phyloP scores from a whole-genome alignment of 805 yeast genomes.

The Yamadazyma olivae region DNA sequence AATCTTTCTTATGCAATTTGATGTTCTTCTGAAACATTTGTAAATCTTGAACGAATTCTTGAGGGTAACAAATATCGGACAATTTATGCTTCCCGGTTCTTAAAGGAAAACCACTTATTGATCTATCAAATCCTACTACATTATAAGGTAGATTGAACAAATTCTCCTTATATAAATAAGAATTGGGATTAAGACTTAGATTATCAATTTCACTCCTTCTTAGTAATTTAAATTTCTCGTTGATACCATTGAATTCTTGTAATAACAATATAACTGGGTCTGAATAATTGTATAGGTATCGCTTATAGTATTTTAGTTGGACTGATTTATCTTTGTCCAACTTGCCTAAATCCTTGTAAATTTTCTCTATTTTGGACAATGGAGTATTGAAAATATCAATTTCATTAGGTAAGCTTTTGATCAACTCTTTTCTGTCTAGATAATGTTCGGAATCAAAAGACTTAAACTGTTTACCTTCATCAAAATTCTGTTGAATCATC shows the following conservation, averaged over 20 bases:
- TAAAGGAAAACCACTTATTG: constrained; percentile 37
- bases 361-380: constrained; percentile 24
- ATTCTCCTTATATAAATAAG: constrained; percentile 26
- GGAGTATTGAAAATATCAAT: constrained; percentile 31
- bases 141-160: constrained; percentile 32
- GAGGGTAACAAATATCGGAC: constrained; percentile 27
- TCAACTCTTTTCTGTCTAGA: constrained; percentile 27
- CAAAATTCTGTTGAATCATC: constrained; percentile 31
- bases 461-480: constrained; percentile 32
- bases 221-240: constrained; percentile 33
- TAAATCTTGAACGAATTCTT: constrained; percentile 38
- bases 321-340: constrained; percentile 37
- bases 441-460: constrained; percentile 32
- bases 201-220: constrained; percentile 32
- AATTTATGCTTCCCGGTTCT: constrained; percentile 17
- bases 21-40: constrained; percentile 10
- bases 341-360: constrained; percentile 27
- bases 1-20: constrained; percentile 29
- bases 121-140: constrained; percentile 40
- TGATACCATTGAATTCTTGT: constrained; percentile 35
- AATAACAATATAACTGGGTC: constrained; percentile 26
- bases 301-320: constrained; percentile 34
- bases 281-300: constrained; percentile 28
- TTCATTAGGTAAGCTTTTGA: constrained; percentile 33
- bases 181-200: constrained; percentile 25